phyloP scores from a whole-genome alignment of 768 basidiomycete species.

The Auriculariales sp. region DNA sequence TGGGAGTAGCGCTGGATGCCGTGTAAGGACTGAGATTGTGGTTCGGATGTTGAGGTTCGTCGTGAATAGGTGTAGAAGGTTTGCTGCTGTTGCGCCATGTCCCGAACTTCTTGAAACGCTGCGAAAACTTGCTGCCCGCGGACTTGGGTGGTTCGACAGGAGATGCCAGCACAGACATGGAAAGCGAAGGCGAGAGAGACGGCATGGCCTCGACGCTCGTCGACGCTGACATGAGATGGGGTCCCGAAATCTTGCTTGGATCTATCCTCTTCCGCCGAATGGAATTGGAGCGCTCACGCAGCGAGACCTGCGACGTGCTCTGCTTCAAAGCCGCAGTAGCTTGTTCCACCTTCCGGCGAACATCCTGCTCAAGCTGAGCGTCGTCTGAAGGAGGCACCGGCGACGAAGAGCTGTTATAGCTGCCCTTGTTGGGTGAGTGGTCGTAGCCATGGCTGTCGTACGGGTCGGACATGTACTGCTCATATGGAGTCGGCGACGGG shows the following conservation, averaged over 20 bases:
- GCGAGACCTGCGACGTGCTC: constrained; percentile 22
- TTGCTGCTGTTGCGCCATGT: constrained; percentile 52
- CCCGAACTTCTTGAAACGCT: constrained; percentile 57
- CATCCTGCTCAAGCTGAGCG: constrained; percentile 44
- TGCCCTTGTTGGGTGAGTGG: not conserved
- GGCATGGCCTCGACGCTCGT: constrained; percentile 56
- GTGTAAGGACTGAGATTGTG: not conserved
- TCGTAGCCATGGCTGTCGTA: not conserved
- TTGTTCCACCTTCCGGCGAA: constrained; percentile 53
- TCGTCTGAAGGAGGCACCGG: constrained; percentile 28
- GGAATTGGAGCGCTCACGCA: not conserved
- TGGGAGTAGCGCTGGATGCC: constrained; percentile 9
- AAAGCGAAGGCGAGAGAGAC: constrained; percentile 27
- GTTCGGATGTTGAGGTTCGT: constrained; percentile 18
- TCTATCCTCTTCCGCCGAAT: constrained; percentile 38
- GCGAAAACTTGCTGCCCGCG: constrained; percentile 37
- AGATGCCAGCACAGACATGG: constrained; percentile 20
- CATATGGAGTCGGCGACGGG: not conserved
- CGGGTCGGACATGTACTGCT: not conserved
- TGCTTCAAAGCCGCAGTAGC: constrained; percentile 43
- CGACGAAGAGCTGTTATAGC: constrained; percentile 15
- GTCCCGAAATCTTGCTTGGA: constrained; percentile 49
- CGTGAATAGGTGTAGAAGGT: constrained; percentile 31
- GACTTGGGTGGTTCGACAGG: constrained; percentile 12
- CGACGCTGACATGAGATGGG: constrained; percentile 49